A percentile compares a stretch with the other conserved stretches of the same genome.
Conservation (phyloP, 2,329 filamentous ascomycete species). For the Trichoderma koningii region DNA sequence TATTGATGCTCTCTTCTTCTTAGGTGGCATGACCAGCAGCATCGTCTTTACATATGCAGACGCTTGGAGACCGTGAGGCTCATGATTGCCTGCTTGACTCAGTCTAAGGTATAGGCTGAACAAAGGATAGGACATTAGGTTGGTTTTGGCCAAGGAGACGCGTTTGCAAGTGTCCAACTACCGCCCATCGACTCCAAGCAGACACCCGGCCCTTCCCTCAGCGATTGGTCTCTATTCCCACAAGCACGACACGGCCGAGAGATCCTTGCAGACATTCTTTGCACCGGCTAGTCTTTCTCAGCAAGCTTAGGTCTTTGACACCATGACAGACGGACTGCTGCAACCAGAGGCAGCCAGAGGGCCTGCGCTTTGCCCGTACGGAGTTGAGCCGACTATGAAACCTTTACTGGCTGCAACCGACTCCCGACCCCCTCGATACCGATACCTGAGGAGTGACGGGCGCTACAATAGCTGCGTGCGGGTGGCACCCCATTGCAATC, state of each 20-base stretch:
- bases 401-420: background rate
- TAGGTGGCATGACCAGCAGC: background rate
- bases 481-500: constrained; percentile 27
- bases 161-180: background rate
- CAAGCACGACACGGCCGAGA: background rate
- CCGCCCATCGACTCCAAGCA: background rate
- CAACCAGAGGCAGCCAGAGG: background rate
- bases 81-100: background rate
- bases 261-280: constrained; percentile 8
- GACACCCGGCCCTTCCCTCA: constrained; percentile 6
- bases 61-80: background rate
- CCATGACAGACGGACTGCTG: background rate
- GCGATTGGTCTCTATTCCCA: background rate
- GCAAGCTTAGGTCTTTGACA: constrained; percentile 3
- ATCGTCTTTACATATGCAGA: background rate
- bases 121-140: background rate
- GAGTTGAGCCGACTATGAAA: background rate
- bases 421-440: background rate
- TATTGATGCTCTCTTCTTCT: background rate
- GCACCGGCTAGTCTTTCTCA: background rate
- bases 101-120: background rate
- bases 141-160: background rate
- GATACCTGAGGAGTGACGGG: constrained; percentile 15
- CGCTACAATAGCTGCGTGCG: constrained; percentile 24
- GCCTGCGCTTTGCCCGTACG: background rate